These are phyloP conservation scores for Daldinia bambusicola DNA, from an alignment of 495 filamentous ascomycete genomes.

Conservation along the genomic window DNA sequence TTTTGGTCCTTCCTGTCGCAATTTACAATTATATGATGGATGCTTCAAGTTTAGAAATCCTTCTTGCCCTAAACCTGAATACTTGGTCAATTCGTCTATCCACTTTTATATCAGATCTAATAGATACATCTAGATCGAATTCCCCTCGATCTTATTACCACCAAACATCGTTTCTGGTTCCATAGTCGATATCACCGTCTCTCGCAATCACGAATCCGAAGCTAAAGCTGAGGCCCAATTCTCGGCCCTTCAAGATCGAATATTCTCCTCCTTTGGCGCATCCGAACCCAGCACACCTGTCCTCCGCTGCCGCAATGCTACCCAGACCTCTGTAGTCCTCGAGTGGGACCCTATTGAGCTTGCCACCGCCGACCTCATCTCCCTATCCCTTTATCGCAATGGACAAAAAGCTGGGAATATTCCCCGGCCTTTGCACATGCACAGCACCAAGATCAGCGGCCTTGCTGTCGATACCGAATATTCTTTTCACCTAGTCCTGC, in stretches of 20 bases:
- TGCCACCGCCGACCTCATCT: conserved; percentile 89
- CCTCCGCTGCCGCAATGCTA: conserved; percentile 92
- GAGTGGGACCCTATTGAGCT: conserved; percentile 97
- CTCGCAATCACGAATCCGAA: conserved; percentile 86
- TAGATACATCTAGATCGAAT: conserved; percentile 83
- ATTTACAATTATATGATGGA: background rate
- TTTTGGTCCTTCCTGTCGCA: conserved; percentile 16
- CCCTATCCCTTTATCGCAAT: conserved; percentile 91
- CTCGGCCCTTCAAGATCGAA: conserved; percentile 82
- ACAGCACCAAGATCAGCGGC: conserved; percentile 96
- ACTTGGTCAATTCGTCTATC: conserved; percentile 12
- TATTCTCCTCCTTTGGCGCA: conserved; percentile 86
- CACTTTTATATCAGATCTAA: conserved; percentile 13
- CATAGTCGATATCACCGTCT: conserved; percentile 97
- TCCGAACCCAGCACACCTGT: conserved; percentile 79
- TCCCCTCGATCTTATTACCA: conserved; percentile 96
- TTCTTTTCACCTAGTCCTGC: conserved; percentile 89
- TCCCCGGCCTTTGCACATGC: conserved; percentile 82
- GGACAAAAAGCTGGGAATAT: conserved; percentile 95
- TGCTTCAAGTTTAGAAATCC: conserved; percentile 2
- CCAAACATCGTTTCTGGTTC: conserved; percentile 92
- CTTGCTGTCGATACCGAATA: conserved; percentile 96
- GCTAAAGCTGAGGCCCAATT: conserved; percentile 75
- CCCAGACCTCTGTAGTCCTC: conserved; percentile 95
- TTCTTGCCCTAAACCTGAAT: background rate